Evolutionary conservation across 164 flowering plant species (phyloP).

Genomic region (Chloranthus sessilifolius): DNA sequence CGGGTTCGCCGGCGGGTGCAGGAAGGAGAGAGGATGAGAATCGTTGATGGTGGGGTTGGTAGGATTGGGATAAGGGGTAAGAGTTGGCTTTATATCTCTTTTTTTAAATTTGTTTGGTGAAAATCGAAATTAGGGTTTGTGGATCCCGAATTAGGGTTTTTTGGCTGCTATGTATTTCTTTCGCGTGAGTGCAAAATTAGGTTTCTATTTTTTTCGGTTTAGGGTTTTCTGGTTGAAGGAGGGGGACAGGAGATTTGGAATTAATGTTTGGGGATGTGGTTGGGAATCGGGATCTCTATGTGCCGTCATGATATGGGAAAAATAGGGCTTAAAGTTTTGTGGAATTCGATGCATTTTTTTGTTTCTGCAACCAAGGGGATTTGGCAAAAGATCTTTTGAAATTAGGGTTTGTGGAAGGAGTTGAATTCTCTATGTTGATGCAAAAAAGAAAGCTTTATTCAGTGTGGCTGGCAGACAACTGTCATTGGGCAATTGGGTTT

Average conservation of each 20-base stretch:
- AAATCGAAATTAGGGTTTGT: constrained; percentile 13
- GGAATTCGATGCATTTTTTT: no score
- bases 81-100: constrained; percentile 8
- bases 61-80: constrained; percentile 5
- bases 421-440: no score
- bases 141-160: constrained; percentile 8
- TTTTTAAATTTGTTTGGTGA: constrained; percentile 4
- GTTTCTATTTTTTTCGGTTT: not conserved
- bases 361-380: no score
- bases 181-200: no score
- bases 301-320: not conserved
- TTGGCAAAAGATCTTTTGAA: constrained; percentile 4
- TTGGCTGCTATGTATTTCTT: not conserved
- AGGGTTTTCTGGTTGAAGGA: constrained; percentile 5
- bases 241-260: constrained; percentile 5
- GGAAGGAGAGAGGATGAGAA: constrained; percentile 57
- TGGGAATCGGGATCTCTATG: not conserved
- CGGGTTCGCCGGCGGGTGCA: constrained; percentile 36
- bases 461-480: no score
- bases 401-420: constrained; percentile 1
- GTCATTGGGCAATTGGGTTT: no score
- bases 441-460: no score
- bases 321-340: no score
- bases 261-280: not conserved
- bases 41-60: constrained; percentile 29